These are phyloP conservation scores for Triticum monococcum DNA, from an alignment of 176 grass and related monocot genomes.

Conservation along the genomic window DNA sequence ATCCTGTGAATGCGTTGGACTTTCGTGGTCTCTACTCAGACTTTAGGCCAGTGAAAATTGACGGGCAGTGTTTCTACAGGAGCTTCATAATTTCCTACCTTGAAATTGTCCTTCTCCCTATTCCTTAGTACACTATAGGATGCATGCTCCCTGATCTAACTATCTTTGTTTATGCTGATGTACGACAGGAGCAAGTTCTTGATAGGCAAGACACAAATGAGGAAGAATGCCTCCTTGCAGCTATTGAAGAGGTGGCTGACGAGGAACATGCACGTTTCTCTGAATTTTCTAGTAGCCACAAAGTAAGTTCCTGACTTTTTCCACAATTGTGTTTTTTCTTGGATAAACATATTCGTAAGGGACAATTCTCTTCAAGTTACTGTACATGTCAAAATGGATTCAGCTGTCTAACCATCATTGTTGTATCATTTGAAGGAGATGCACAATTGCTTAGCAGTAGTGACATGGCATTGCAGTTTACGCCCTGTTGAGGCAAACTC, in stretches of 20 bases:
- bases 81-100: slow-evolving; percentile 38
- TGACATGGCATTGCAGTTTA: slow-evolving; percentile 1
- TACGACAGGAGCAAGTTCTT: slow-evolving; percentile 38
- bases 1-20: neutral
- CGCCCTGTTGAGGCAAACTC: neutral
- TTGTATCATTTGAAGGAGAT: slow-evolving; percentile 14
- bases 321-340: neutral
- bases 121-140: no score
- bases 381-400: neutral
- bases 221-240: slow-evolving; percentile 21
- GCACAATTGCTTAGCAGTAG: neutral
- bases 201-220: slow-evolving; percentile 31
- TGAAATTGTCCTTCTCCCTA: no score
- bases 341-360: neutral
- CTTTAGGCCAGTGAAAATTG: slow-evolving; percentile 24
- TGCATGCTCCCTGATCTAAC: no score
- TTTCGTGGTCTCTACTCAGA: neutral
- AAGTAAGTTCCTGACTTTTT: slow-evolving; percentile 9
- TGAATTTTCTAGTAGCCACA: neutral
- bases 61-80: slow-evolving; percentile 42
- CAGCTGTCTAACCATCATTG: neutral
- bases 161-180: neutral
- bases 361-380: slow-evolving; percentile 4
- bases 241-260: slow-evolving; percentile 15
- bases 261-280: neutral